Evolutionary conservation across 768 basidiomycete species (phyloP), one percentile per base, ranked within the genome.

Genomic region (Psilocybe azurescens): DNA sequence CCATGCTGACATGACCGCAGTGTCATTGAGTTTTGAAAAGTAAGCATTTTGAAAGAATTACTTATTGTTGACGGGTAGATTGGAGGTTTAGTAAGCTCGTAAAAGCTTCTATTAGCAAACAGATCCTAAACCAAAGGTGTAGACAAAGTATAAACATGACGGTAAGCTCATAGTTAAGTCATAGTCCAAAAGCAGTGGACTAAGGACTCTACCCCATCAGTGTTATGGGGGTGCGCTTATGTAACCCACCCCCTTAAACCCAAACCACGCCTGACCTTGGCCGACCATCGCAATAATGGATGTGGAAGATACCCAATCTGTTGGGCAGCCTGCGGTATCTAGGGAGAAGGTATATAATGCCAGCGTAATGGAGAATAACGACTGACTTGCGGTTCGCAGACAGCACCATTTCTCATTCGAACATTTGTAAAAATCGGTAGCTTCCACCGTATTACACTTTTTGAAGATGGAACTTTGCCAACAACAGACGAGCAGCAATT

Each of bases 401-500:
- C 88, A 5, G 82, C 89, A 0, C 93, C 93, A 5, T 94, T 94
- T 74, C 85, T 94, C 57, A 86, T 94, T 38, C 85, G 93, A 53
- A 81, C 91, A 13, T 94, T 94, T 72, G 83, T 94, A 59, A 94
- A 93, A 83, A 85, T 91, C 41, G 91, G 90, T 18, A 78, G 85
- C 39, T 93, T 92, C 72, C 93, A 94, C 72, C 83, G 89, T 46
- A 75, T 92, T 24, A 75, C 79, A 3, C 79, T 91, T 58, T 94
- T 94, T 66, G 91, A 94, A 69, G 91, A 94, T 61, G 87, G 90
- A 0, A 82, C 84, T 2, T 79, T 90, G 3, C 93, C 93, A 6
- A 88, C 88, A 2, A 87, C 88, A 5, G 93, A 94, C 63, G 93
- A 94, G 70, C 89, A 91, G 51, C 91, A 93, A 69, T 75, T 94